Base-by-base conservation (phyloP, 768 basidiomycete genomes). In the Podaxis rugospora region DNA sequence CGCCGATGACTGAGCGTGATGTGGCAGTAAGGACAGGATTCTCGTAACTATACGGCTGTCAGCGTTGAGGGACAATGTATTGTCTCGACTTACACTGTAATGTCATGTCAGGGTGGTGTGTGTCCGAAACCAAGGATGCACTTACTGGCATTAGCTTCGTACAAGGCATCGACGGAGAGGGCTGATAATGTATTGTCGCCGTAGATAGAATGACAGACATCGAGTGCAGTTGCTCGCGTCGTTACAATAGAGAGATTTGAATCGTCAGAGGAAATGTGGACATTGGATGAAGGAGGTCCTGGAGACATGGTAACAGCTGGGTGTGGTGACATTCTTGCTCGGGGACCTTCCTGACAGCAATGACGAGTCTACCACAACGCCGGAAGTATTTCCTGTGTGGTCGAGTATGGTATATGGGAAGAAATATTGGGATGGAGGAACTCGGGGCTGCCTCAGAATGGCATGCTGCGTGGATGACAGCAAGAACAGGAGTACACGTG, bases 21-120 rank as follows among this genome's bases (percentile, higher is more conserved):
- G 85, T 88, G 37, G 90, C 88, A 36, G 89, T 91, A 42, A 92
- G 69, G 63, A 89, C 70, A 2, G 91, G 91, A 66, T 92, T 92
- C 74, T 92, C 89, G 67, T 92, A 92, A 66, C 87, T 89, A 63
- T 39, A 51, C 32, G 66, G 68, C 51, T 66, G 60, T 36, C 55
- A 40, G 59, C 4, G 40, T 53, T 63, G 0, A 62, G 52, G 39
- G 18, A 58, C 37, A 36, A 60, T 44, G 51, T 23, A 36, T 16
- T 40, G 53, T 10, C 36, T n/a, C 46, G 16, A 67, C 81, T 78
- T 71, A 81, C 80, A 76, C 79, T 81, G 55, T 13, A 54, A 61
- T 55, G 51, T 61, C 65, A 68, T 65, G 44, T 59, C 54, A 61
- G 21, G 66, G 50, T n/a, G 28, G 55, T 32, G 61, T 46, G 32